Conservation (phyloP, 2,329 filamentous ascomycete species). For the Fusarium abutilonis region DNA sequence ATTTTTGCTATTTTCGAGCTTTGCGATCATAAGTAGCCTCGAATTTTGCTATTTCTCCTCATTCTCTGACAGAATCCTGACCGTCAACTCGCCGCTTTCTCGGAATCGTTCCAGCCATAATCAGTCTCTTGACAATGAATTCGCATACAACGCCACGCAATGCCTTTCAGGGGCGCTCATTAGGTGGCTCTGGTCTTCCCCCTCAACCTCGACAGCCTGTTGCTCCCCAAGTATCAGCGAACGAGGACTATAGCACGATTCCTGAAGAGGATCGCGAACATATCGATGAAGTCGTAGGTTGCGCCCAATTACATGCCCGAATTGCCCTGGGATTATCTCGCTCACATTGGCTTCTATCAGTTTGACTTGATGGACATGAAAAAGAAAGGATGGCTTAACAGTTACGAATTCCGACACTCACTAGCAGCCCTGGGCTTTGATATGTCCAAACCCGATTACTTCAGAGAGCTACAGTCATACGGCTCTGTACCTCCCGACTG, state of each 20-base stretch:
- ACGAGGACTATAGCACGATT: conserved; percentile 59
- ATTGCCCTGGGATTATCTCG: conserved; percentile 1
- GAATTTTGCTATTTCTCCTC: conserved; percentile 11
- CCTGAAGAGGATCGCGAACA: conserved; percentile 92
- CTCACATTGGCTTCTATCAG: conserved; percentile 55
- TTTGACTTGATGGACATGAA: conserved; percentile 97
- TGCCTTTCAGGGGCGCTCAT: conserved; percentile 49
- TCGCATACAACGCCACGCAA: conserved; percentile 52
- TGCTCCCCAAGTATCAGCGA: conserved; percentile 50
- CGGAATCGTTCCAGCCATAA: conserved; percentile 26
- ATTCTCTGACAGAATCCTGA: not conserved
- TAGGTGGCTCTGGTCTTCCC: conserved; percentile 48
- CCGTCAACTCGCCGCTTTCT: conserved; percentile 14
- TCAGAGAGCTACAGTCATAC: conserved; percentile 81
- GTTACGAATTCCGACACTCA: conserved; percentile 97
- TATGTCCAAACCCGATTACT: conserved; percentile 84
- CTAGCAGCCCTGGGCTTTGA: conserved; percentile 96
- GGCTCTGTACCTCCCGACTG: conserved; percentile 75
- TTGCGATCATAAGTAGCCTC: conserved; percentile 28
- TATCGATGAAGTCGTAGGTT: conserved; percentile 88
- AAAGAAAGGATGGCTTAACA: conserved; percentile 93
- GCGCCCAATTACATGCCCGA: not conserved
- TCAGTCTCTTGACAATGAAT: conserved; percentile 47
- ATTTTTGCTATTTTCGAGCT: conserved; percentile 16
- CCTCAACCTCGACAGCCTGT: conserved; percentile 49